Base-by-base conservation (phyloP, 1,284 basidiomycete genomes). In the Ceratorhiza oryzae-sativae region DNA sequence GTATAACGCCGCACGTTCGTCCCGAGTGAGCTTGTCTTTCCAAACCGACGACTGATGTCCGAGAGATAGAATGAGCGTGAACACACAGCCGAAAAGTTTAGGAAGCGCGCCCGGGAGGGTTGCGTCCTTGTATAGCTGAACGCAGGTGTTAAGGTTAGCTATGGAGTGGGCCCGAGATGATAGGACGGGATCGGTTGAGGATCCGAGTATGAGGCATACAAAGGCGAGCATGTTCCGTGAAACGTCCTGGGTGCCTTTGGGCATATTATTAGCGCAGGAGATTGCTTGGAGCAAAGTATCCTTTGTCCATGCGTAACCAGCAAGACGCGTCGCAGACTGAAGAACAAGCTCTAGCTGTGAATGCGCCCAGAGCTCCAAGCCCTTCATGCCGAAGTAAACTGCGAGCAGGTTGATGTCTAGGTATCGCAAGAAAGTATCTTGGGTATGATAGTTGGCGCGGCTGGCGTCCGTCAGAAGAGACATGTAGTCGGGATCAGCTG, bases 11-110 rank as follows among this genome's bases (percentile, higher is more conserved):
- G 20, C 18, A 6, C 63, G 63, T 20, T 67, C 49, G 15, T 67
- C 63, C 8, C 49, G 48, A n/a, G 63, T 67, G 2, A 67, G 23
- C 34, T 53, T 25, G 20, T 67, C 48, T 12, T 18, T 55, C 63
- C 63, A 67, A 6, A 55, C 20, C 4, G 49, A 4, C 20, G 49
- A 67, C 1, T 53, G 48, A 48, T 55, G 49, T 13, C 63, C 63
- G 10, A 67, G 45, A 18, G 63, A 67, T 18, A 67, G 49, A 42
- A 67, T 55, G 25, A 41, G 1, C 25, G 63, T 3, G 25, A 67
- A 67, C 3, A 67, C 23, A 55, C 30, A 67, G 8, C 63, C 63
- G 30, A 67, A 67, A 3, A 65, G 48, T 2, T 25, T 45, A 23
- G 62, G 62, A 12, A 34, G 18, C 6, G 25, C 20, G n/a, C 8